These are phyloP conservation scores for Jimgerdemannia lactiflua DNA, from an alignment of 192 early-diverging fungal genomes.

Conservation along the genomic window DNA sequence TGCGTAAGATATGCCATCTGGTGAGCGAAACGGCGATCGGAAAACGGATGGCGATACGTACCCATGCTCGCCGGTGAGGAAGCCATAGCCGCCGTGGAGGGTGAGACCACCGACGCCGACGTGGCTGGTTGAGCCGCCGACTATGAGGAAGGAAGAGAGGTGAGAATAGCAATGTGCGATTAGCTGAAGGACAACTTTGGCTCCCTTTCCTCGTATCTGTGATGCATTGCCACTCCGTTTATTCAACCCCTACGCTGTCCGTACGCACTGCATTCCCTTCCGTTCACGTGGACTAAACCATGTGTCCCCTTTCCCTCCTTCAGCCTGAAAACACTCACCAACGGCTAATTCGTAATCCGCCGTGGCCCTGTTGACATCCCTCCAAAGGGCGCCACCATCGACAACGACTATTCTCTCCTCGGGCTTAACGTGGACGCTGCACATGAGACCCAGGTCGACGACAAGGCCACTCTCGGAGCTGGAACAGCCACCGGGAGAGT, in stretches of 20 bases:
- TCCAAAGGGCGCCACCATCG: slow-evolving; percentile 40
- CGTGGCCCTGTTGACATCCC: slow-evolving; percentile 26
- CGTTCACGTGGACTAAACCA: no score
- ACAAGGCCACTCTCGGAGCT: slow-evolving; percentile 22
- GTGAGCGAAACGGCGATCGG: neutral
- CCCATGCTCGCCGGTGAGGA: slow-evolving; percentile 42
- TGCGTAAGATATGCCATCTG: neutral
- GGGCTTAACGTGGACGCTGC: slow-evolving; percentile 16
- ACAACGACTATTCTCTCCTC: slow-evolving; percentile 29
- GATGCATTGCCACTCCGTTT: no score
- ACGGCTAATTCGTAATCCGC: slow-evolving; percentile 25
- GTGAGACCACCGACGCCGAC: slow-evolving; percentile 42
- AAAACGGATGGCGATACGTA: slow-evolving; percentile 9
- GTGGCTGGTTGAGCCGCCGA: slow-evolving; percentile 26
- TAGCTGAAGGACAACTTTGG: no score
- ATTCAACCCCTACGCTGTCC: no score
- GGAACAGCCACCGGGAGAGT: slow-evolving; percentile 25
- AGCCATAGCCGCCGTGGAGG: slow-evolving; percentile 51
- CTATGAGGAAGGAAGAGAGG: slow-evolving; percentile 1
- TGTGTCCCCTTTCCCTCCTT: neutral
- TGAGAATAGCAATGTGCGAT: neutral
- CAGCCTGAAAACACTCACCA: slow-evolving; percentile 5
- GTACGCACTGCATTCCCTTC: no score
- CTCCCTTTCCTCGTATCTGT: no score
- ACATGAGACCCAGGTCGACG: slow-evolving; percentile 21